Base-by-base conservation (phyloP, 495 filamentous ascomycete species). In the Penicillium desertorum region DNA sequence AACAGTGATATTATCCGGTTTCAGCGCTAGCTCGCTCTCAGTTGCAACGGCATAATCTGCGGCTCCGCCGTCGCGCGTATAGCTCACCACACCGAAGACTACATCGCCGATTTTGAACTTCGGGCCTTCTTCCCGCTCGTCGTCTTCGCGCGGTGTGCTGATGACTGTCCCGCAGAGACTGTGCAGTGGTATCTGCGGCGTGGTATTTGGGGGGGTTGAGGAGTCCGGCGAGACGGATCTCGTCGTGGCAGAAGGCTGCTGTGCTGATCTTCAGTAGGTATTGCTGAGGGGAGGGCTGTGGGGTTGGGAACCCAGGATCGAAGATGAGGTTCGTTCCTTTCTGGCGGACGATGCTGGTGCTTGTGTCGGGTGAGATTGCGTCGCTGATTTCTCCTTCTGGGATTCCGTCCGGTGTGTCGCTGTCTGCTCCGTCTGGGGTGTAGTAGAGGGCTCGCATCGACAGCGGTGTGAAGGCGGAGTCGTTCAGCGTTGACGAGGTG, bases 251-350 rank as follows among this genome's bases (percentile, higher is more conserved):
- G 42, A 84, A 79, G 19, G 83, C 77, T 19, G 80, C 77, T 10
- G 83, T 75, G 43, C 78, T 72, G 14, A 86, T 79, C 53, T 81
- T 81, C 65, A 88, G 78, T 6, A 88, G 76, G 56, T 86, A 83
- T 59, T 86, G 78, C 7, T 67, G 60, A 7, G 63, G 56, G 3
- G 71, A 65, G 1, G 76, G 75, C 36, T 68, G 67, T 2, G 77
- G 76, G 0, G 67, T 73, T n/a, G 76, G 68, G 56, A 71, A 61
- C 61, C 73, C 61, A 53, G 64, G 64, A 46, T 76, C 72, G 32
- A 75, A 68, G 23, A 71, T 55, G 6, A 76, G 49, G 0, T 49
- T 52, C 6, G 71, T 65, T 29, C 66, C 64, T 27, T 59, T 59
- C 19, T 62, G 61, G n/a, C 57, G 37, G 37, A 57, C 48, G 16